Evolutionary conservation across 2,329 filamentous ascomycete genomes (phyloP).

Genomic region (Aspergillaceae sp.): DNA sequence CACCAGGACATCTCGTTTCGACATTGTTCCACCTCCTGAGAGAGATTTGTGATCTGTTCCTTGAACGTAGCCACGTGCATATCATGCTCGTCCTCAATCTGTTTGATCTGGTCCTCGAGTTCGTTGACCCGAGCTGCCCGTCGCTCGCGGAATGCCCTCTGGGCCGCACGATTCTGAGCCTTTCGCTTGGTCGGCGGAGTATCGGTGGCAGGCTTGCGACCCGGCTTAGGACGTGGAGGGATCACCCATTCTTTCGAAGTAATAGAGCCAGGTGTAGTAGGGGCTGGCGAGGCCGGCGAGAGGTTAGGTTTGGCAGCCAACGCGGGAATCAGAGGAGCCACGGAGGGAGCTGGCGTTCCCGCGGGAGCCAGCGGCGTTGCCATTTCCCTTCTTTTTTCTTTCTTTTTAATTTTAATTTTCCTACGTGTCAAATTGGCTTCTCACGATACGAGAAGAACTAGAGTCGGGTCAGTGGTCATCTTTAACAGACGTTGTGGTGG

Average conservation of each 20-base stretch:
- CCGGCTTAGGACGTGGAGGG: slow-evolving; percentile 76
- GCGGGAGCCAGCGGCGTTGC: slow-evolving; percentile 20
- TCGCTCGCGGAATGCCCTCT: slow-evolving; percentile 81
- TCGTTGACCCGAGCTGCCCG: slow-evolving; percentile 75
- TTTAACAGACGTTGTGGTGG: background rate
- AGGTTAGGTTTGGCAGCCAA: slow-evolving; percentile 32
- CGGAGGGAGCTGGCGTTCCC: slow-evolving; percentile 25
- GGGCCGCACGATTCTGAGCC: slow-evolving; percentile 86
- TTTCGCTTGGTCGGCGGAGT: slow-evolving; percentile 89
- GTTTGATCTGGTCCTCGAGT: slow-evolving; percentile 44
- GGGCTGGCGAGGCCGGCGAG: slow-evolving; percentile 29
- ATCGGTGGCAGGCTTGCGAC: slow-evolving; percentile 86
- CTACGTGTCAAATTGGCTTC: background rate
- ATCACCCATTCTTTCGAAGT: slow-evolving; percentile 82
- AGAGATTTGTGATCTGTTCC: slow-evolving; percentile 48
- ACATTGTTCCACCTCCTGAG: slow-evolving; percentile 59
- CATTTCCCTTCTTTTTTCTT: slow-evolving; percentile 17
- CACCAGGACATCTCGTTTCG: slow-evolving; percentile 43
- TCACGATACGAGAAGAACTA: slow-evolving; percentile 10
- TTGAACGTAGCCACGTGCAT: slow-evolving; percentile 42
- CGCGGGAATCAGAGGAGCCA: slow-evolving; percentile 29
- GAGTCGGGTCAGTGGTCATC: slow-evolving; percentile 14
- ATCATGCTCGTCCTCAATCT: slow-evolving; percentile 41
- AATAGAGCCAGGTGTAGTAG: slow-evolving; percentile 43
- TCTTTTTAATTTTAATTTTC: background rate